These are phyloP conservation scores for Ophiostoma piceae DNA, from an alignment of 2,329 filamentous ascomycete genomes.

Conservation along the genomic window DNA sequence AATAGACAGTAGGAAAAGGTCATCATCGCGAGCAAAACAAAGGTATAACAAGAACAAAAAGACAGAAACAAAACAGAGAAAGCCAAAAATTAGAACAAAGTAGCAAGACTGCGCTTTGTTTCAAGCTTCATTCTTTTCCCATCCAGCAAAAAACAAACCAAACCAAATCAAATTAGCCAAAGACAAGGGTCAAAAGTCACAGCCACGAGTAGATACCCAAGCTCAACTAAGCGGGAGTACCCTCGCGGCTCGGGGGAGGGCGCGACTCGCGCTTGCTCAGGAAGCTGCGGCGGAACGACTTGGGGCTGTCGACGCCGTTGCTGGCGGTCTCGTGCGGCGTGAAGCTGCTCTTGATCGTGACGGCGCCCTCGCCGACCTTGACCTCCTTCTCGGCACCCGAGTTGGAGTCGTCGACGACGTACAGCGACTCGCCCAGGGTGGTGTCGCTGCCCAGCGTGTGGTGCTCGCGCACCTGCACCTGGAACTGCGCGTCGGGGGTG, in stretches of 20 bases:
- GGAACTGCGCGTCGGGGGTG: conserved; percentile 78
- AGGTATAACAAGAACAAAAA: not conserved
- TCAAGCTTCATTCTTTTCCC: conserved; percentile 4
- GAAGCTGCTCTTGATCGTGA: conserved; percentile 72
- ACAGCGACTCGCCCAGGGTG: conserved; percentile 76
- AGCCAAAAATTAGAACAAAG: conserved; percentile 3
- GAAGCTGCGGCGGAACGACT: conserved; percentile 49
- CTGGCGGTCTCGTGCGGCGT: conserved; percentile 38
- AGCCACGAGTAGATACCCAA: not conserved
- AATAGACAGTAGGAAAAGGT: conserved; percentile 9
- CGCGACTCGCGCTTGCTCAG: conserved; percentile 43
- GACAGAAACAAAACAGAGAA: not conserved
- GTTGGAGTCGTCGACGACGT: conserved; percentile 81
- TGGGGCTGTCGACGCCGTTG: conserved; percentile 40
- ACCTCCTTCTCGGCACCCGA: conserved; percentile 66
- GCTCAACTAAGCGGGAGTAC: conserved; percentile 32
- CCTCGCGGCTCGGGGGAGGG: conserved; percentile 41
- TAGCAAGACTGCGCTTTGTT: not conserved
- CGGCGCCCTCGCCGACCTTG: conserved; percentile 64
- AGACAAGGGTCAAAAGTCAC: conserved; percentile 7
- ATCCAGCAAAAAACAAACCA: not conserved
- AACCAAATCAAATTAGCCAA: not conserved
- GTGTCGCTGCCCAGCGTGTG: conserved; percentile 79
- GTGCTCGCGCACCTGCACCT: conserved; percentile 78
- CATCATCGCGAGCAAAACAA: not conserved